Evolutionary conservation across 495 filamentous ascomycete species (phyloP).

Genomic region (Xylaria intraflava): DNA sequence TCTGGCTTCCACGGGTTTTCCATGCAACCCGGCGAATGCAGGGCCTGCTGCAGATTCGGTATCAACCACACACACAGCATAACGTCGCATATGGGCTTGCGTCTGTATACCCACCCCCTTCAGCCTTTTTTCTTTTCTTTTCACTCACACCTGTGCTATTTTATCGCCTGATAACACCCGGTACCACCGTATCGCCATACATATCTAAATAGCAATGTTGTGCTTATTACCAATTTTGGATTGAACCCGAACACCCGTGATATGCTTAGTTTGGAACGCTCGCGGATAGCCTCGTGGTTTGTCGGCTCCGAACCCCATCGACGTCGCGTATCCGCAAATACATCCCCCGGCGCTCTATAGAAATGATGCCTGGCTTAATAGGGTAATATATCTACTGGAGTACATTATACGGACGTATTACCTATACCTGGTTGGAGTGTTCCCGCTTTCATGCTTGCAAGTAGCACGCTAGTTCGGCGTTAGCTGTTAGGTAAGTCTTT

Average conservation of each 20-base stretch:
- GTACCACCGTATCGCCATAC: constrained; percentile 9
- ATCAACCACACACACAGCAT: not conserved
- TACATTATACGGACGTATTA: too few relatives aligned
- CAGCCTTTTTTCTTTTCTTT: not conserved
- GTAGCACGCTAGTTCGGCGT: constrained; percentile 3
- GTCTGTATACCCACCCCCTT: too few relatives aligned
- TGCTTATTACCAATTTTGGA: constrained; percentile 14
- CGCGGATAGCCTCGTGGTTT: constrained; percentile 1
- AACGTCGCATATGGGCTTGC: too few relatives aligned
- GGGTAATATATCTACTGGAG: too few relatives aligned
- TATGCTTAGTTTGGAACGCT: constrained; percentile 8
- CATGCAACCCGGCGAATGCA: too few relatives aligned
- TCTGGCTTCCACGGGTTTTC: too few relatives aligned
- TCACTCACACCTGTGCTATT: not conserved
- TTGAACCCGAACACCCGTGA: not conserved
- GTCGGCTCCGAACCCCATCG: not conserved
- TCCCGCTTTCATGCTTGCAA: too few relatives aligned
- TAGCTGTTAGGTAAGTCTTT: not conserved
- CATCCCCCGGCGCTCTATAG: too few relatives aligned
- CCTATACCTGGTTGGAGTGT: too few relatives aligned
- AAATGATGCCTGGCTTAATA: too few relatives aligned
- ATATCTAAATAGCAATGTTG: not conserved
- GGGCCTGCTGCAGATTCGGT: not conserved
- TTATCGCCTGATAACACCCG: not conserved
- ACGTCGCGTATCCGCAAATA: not conserved